These are phyloP conservation scores for Triticum timopheevii DNA, from an alignment of 176 grass and related monocot species.

Conservation along the genomic window DNA sequence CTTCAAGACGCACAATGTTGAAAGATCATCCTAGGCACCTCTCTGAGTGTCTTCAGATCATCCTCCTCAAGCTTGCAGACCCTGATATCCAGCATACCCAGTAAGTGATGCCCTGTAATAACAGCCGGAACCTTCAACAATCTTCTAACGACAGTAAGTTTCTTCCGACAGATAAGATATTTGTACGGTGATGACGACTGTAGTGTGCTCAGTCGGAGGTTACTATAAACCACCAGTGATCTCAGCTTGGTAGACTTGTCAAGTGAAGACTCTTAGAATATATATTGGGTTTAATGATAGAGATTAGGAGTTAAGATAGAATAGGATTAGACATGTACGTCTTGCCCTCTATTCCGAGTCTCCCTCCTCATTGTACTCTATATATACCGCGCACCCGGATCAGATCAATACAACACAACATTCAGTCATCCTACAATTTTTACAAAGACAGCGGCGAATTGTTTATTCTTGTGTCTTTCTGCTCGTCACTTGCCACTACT, in stretches of 20 bases:
- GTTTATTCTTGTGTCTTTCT: fast-evolving
- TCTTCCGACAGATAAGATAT: neutral
- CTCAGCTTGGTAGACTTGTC: no score
- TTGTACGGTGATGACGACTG: no score
- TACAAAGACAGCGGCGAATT: neutral
- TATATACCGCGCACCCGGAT: no score
- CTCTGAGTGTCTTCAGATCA: neutral
- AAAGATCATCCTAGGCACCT: neutral
- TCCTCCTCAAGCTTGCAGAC: neutral
- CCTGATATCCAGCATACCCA: neutral
- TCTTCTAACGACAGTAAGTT: neutral
- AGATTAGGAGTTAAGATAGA: no score
- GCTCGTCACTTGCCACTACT: neutral
- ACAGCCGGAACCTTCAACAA: fast-evolving
- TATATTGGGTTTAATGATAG: no score
- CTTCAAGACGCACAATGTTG: neutral
- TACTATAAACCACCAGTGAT: neutral
- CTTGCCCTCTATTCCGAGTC: no score
- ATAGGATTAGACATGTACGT: no score
- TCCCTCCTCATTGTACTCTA: no score
- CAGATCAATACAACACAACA: no score
- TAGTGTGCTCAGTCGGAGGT: neutral
- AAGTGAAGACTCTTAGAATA: neutral
- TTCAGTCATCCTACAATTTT: no score
- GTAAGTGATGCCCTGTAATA: fast-evolving